Base-by-base conservation (phyloP, 78 protist genomes). In the Dictyostelium intermedium region DNA sequence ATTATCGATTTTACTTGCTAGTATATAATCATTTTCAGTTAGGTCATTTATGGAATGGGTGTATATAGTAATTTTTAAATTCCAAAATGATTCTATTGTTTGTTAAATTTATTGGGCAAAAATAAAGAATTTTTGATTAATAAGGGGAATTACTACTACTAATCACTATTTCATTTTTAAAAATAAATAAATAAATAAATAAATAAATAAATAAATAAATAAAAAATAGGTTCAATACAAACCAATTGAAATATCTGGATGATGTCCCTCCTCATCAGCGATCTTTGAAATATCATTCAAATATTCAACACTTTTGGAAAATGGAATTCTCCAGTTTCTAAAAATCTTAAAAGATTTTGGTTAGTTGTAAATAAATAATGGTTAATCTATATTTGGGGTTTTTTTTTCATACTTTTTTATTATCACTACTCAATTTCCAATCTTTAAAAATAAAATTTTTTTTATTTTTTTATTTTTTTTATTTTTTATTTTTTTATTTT, bases 181-280 rank as follows among this genome's bases (percentile, higher is more conserved):
- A 50, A 50, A 16, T 10, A 50, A 16, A 50, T 45, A 8, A 8
- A 45, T 8, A 9, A 45, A 45, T 8, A 45, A 9, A 45, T 8
- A 45, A 45, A 45, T 8, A 45, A 45, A 45, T 8, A 45, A 45
- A 45, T 8, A 45, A 8, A 45, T 9, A 8, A 45, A 45, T 9
- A 45, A 45, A 9, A 45, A 45, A 45, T 45, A n/a, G n/a, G n/a
- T n/a, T n/a, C n/a, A n/a, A n/a, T 27, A 84, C 69, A 53, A 74
- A 86, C 92, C 69, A 35, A 86, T 76, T 35, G 84, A 78, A 10
- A 89, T 50, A 66, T 89, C 93, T 1, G 93, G 93, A 43, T 87
- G 93, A n/a, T 87, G 93, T 13, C 85, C 85, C 35, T 87, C 93
- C 2, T 87, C 85, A 35, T 87, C 93, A 1, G 93, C 84, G 6